Evolutionary conservation across 2,329 filamentous ascomycete genomes (phyloP), one percentile per base, ranked within the genome.

Genomic region (Blastomyces parvus): DNA sequence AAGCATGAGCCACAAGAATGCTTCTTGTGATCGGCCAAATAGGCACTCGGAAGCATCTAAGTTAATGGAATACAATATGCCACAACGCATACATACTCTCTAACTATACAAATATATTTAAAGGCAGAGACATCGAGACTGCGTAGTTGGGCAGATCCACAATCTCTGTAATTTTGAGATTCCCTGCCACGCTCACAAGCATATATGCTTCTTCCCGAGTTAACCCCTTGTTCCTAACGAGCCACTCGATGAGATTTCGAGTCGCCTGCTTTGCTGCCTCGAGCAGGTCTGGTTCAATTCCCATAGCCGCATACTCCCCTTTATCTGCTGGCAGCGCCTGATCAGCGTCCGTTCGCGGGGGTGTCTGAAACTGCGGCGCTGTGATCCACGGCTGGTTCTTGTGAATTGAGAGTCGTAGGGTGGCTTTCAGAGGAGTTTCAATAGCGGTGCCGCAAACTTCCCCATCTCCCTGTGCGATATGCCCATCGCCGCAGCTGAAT

Each of bases 401-500:
- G 63, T 79, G 74, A 7, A 83, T 72, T 2, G 77, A 79, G 44
- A 84, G 74, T n/a, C 78, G 76, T 42, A 84, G 67, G 0, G 76
- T 77, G 0, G 81, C 81, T 63, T 73, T 77, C 72, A 82, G 79
- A 0, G 80, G 76, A 33, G 81, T 83, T 73, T 84, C 82, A 66
- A 84, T 81, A 7, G 82, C 82, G n/a, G 80, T 82, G 6, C 82
- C 81, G 66, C 81, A 83, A 27, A 83, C 79, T 66, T 83, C 82
- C 3, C 82, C 82, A 64, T 83, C 80, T 2, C 82, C 81, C 67
- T 84, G 81, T 0, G 80, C 81, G 2, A 80, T 81, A 69, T 84
- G 82, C 0, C 81, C 81, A 67, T 84, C 81, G 44, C 81, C 81
- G 64, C 80, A 82, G 68, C 79, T 82, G 69, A 84, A 82, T 14